These are phyloP conservation scores for Naganishia friedmannii DNA, from an alignment of 768 basidiomycete genomes.

Conservation along the genomic window DNA sequence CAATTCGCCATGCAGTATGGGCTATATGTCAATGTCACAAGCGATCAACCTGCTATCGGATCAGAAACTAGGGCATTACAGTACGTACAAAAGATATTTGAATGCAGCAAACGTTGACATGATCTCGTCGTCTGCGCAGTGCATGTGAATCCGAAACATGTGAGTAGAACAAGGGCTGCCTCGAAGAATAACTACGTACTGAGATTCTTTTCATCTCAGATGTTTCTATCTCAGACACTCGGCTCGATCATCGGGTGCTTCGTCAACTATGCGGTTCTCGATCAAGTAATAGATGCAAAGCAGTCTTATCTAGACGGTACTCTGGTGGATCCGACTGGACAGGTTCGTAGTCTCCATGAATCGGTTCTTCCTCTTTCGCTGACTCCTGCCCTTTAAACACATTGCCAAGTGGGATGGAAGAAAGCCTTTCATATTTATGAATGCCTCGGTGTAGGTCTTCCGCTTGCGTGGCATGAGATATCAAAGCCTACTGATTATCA, in stretches of 20 bases:
- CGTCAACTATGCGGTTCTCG: conserved; percentile 49
- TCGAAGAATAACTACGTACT: conserved; percentile 12
- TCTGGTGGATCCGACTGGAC: conserved; percentile 45
- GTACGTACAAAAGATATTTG: too few relatives aligned
- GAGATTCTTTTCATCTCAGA: conserved; percentile 40
- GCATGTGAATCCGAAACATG: conserved; percentile 29
- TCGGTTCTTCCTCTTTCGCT: background rate
- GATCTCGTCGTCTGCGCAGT: background rate
- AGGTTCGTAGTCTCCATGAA: background rate
- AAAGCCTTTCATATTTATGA: conserved; percentile 50
- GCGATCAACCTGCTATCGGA: conserved; percentile 47
- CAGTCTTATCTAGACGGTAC: conserved; percentile 49
- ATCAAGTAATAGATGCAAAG: conserved; percentile 48
- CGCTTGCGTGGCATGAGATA: background rate
- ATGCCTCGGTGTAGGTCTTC: conserved; percentile 41
- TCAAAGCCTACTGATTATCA: too few relatives aligned
- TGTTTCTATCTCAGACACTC: conserved; percentile 50
- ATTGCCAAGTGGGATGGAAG: conserved; percentile 48
- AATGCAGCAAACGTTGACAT: too few relatives aligned
- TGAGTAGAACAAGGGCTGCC: background rate
- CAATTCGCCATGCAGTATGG: conserved; percentile 8
- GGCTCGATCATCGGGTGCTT: conserved; percentile 50
- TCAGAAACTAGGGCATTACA: conserved; percentile 51
- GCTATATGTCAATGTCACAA: conserved; percentile 52
- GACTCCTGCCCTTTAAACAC: background rate